These are phyloP conservation scores for Psilocybe tampanensis DNA, from an alignment of 768 basidiomycete species.

Conservation along the genomic window DNA sequence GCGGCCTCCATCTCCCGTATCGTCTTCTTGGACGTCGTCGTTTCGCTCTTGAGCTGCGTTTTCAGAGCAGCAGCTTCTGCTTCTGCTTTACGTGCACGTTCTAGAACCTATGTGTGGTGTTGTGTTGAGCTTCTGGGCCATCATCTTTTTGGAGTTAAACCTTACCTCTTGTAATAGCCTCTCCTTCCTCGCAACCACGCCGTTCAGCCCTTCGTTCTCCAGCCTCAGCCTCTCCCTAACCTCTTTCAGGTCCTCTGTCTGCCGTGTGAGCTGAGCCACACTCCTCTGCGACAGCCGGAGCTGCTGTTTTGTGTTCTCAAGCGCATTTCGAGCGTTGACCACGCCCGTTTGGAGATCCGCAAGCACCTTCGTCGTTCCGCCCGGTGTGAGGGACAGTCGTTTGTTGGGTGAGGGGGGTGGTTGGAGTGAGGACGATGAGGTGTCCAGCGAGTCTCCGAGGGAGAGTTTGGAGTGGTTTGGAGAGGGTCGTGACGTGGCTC, in stretches of 20 bases:
- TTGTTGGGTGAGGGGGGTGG: slow-evolving; percentile 56
- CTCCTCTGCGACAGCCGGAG: slow-evolving; percentile 79
- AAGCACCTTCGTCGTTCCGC: slow-evolving; percentile 85
- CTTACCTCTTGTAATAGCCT: slow-evolving; percentile 81
- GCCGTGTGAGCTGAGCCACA: slow-evolving; percentile 82
- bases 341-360: slow-evolving; percentile 88
- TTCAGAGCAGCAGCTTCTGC: slow-evolving; percentile 70
- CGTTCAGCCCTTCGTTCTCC: slow-evolving; percentile 88
- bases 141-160: neutral
- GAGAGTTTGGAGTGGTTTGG: slow-evolving; percentile 25
- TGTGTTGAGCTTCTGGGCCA: neutral
- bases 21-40: slow-evolving; percentile 69
- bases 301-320: slow-evolving; percentile 87
- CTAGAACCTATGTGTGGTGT: slow-evolving; percentile 55
- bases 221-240: slow-evolving; percentile 77
- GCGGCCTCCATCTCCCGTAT: slow-evolving; percentile 81
- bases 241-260: slow-evolving; percentile 89
- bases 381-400: slow-evolving; percentile 67
- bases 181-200: slow-evolving; percentile 88
- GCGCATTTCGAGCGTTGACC: slow-evolving; percentile 71
- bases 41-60: slow-evolving; percentile 73
- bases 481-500: slow-evolving; percentile 38
- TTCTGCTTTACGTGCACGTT: slow-evolving; percentile 87
- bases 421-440: slow-evolving; percentile 41
- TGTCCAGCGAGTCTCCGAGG: slow-evolving; percentile 38